phyloP scores from a whole-genome alignment of 169 alveolate species.

The Eimeria falciformis region DNA sequence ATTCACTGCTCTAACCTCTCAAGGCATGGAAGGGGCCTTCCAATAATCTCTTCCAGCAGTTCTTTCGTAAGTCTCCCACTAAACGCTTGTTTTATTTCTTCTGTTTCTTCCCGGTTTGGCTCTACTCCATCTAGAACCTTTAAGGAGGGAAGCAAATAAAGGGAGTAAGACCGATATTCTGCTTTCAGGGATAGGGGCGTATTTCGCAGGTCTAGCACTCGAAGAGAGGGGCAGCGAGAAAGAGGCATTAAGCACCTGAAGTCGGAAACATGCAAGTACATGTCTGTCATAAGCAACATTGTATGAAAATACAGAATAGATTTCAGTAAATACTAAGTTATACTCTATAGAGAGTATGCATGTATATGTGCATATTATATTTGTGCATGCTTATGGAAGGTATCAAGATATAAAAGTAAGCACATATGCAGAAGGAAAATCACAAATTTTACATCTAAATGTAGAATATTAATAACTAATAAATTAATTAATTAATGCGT shows the following conservation, averaged over 20 bases:
- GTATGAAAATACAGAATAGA: no score
- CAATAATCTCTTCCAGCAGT: slow-evolving; percentile 71
- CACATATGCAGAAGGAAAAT: no score
- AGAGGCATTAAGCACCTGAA: slow-evolving; percentile 68
- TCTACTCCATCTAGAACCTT: slow-evolving; percentile 71
- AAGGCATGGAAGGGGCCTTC: slow-evolving; percentile 62
- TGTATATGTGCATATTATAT: no score
- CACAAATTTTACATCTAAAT: no score
- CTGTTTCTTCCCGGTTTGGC: slow-evolving; percentile 33
- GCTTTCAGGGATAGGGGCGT: slow-evolving; percentile 54
- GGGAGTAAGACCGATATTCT: slow-evolving; percentile 73
- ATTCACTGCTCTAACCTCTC: slow-evolving; percentile 70
- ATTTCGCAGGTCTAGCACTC: slow-evolving; percentile 67
- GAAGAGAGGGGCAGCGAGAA: slow-evolving; percentile 48
- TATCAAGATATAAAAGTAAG: no score
- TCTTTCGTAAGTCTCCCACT: slow-evolving; percentile 74
- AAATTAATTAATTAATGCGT: no score
- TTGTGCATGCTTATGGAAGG: no score
- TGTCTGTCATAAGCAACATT: no score
- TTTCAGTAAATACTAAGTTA: no score
- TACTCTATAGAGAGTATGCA: no score
- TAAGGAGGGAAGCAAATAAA: slow-evolving; percentile 48
- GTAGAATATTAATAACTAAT: no score
- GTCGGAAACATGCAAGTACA: no score
- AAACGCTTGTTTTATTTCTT: slow-evolving; percentile 41